Base-by-base conservation (phyloP, 306 rosid genomes). In the Pueraria montana region DNA sequence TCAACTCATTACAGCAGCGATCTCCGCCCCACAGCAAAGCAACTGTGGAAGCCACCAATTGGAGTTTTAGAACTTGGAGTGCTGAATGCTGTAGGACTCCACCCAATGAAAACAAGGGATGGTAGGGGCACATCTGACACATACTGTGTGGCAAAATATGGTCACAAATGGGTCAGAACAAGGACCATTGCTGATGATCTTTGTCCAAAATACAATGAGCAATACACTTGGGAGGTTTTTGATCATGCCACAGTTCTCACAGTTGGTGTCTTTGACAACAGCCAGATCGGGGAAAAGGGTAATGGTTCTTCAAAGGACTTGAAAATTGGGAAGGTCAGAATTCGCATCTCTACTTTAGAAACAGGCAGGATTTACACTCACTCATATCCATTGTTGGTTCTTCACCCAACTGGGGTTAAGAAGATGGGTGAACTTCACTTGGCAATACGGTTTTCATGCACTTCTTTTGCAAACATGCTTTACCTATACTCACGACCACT, bases 171-270 rank as follows among this genome's bases (percentile, higher is more conserved):
- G 91, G 89, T 85, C 18, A 65, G 86, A 77, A 88, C 87, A 59
- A 77, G 91, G 17, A 88, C 91, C 1, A 82, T 88, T 11, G 86
- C 83, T 59, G 87, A 88, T 17, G 86, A 81, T 61, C 11, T 88
- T 17, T 36, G 45, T 32, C 91, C 91, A 36, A 83, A 80, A 71
- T 85, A 86, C 84, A 88, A 88, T 3, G 91, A 88, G 77, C 88
- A 88, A 70, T 88, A 88, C 71, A 88, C 85, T 55, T 88, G 91
- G 91, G 91, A 88, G 71, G 91, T 88, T 21, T 88, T 82, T 77
- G 91, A 88, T 80, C 87, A 84, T 2, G 80, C 89, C 6, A 86
- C 89, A 3, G 91, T 88, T 8, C 85, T 88, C 2, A 86, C 91
- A 12, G 81, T 88, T 4, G 91, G 86, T 74, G 89, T 85, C 4